Evolutionary conservation across 2,329 filamentous ascomycete genomes (phyloP).

Genomic region (Ploettnerulaceae sp.): DNA sequence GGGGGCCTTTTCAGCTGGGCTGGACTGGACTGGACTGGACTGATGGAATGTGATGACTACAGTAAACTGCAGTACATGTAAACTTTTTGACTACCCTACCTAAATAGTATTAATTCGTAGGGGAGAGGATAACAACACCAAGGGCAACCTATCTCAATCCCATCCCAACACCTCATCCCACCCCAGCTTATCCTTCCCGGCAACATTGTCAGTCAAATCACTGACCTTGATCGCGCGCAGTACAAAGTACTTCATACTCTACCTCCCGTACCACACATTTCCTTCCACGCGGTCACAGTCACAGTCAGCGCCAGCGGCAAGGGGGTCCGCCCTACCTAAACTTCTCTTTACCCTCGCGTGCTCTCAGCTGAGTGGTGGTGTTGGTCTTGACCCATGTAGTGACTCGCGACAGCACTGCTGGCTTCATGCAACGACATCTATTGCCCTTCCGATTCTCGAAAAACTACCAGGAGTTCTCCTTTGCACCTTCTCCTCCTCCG

Average conservation of each 20-base stretch:
- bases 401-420: slow-evolving; percentile 19
- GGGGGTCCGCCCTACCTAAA: neutral
- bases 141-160: neutral
- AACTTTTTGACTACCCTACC: neutral
- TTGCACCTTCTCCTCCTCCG: neutral
- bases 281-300: neutral
- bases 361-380: slow-evolving; percentile 10
- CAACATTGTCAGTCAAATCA: no score
- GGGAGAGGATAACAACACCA: neutral
- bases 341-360: slow-evolving; percentile 7
- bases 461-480: neutral
- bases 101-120: neutral
- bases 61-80: no score
- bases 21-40: no score
- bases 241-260: neutral
- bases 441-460: slow-evolving; percentile 20
- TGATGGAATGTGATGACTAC: no score
- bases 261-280: neutral
- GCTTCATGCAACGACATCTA: slow-evolving; percentile 21
- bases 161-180: neutral
- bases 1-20: no score
- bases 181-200: neutral
- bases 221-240: no score
- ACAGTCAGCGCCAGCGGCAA: neutral
- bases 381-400: slow-evolving; percentile 8